A percentile compares a stretch with the other conserved stretches of the same genome.
Evolutionary conservation across 768 basidiomycete species (phyloP).

Genomic region (Rhodotorula paludigena): DNA sequence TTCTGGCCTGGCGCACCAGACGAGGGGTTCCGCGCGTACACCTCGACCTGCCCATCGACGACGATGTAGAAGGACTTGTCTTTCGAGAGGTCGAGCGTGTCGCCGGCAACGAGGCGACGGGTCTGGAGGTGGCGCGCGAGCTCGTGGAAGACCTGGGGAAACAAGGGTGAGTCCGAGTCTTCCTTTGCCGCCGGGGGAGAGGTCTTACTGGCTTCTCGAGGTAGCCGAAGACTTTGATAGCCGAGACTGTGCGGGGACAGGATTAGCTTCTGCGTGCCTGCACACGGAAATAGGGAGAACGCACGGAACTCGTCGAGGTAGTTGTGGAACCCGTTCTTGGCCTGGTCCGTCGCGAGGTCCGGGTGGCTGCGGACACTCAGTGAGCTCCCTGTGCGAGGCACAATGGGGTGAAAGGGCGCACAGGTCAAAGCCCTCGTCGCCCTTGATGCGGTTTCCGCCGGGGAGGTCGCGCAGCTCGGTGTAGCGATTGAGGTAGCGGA

Average conservation of each 20-base stretch:
- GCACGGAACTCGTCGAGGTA: conserved; percentile 89
- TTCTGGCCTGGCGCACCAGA: conserved; percentile 45
- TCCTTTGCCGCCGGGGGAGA: no score
- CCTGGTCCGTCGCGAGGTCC: conserved; percentile 68
- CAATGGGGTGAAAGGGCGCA: conserved; percentile 53
- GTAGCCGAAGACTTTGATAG: conserved; percentile 94
- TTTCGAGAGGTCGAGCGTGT: conserved; percentile 81
- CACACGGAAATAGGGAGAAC: neutral
- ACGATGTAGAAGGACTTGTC: conserved; percentile 98
- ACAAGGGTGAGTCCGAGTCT: neutral
- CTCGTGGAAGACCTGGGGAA: conserved; percentile 66
- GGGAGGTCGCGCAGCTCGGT: conserved; percentile 48
- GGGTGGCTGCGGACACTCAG: conserved; percentile 60
- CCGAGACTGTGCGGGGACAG: conserved; percentile 52
- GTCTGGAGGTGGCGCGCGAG: conserved; percentile 94
- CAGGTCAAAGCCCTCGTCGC: conserved; percentile 45
- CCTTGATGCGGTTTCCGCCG: conserved; percentile 33
- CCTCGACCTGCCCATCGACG: conserved; percentile 93
- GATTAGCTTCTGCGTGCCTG: neutral
- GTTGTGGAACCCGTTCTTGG: conserved; percentile 74
- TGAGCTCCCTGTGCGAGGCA: neutral
- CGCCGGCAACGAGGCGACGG: conserved; percentile 87
- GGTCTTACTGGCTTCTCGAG: conserved; percentile 85
- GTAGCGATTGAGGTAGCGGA: conserved; percentile 49
- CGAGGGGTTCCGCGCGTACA: conserved; percentile 62